phyloP scores from a whole-genome alignment of 2,329 filamentous ascomycete genomes.

The Arthrocladium fulminans region DNA sequence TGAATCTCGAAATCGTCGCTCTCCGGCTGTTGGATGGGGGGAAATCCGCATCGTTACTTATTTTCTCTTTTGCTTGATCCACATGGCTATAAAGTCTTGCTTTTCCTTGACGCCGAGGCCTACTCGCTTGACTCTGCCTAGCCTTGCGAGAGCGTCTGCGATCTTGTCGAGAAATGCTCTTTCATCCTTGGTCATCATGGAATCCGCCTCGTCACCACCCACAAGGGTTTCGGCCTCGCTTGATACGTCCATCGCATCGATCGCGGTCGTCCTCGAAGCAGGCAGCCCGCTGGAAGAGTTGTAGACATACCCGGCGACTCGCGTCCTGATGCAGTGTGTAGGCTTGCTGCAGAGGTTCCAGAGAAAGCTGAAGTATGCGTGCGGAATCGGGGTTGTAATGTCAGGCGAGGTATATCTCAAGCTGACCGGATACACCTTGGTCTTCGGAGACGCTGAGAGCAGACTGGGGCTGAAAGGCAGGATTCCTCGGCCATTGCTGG shows the following conservation, averaged over 20 bases:
- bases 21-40: too few species aligned
- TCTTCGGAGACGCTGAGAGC: conserved; percentile 54
- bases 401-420: conserved; percentile 82
- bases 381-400: conserved; percentile 81
- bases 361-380: conserved; percentile 61
- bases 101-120: conserved; percentile 79
- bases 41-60: neutral
- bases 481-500: conserved; percentile 86
- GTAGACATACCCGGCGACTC: conserved; percentile 67
- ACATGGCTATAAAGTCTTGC: conserved; percentile 66
- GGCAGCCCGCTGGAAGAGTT: conserved; percentile 21
- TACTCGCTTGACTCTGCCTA: conserved; percentile 82
- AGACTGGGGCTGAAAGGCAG: conserved; percentile 73
- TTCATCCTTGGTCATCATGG: conserved; percentile 46
- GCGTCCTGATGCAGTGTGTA: conserved; percentile 81
- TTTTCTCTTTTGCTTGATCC: conserved; percentile 35
- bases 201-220: conserved; percentile 25
- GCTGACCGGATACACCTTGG: conserved; percentile 82
- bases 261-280: conserved; percentile 39
- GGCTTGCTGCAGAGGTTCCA: conserved; percentile 80
- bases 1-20: too few species aligned
- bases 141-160: conserved; percentile 73
- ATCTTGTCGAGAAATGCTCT: conserved; percentile 66
- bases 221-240: conserved; percentile 22
- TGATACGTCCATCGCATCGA: conserved; percentile 31